Base-by-base conservation (phyloP, 2,329 filamentous ascomycete species). In the Monosporascus sp. region DNA sequence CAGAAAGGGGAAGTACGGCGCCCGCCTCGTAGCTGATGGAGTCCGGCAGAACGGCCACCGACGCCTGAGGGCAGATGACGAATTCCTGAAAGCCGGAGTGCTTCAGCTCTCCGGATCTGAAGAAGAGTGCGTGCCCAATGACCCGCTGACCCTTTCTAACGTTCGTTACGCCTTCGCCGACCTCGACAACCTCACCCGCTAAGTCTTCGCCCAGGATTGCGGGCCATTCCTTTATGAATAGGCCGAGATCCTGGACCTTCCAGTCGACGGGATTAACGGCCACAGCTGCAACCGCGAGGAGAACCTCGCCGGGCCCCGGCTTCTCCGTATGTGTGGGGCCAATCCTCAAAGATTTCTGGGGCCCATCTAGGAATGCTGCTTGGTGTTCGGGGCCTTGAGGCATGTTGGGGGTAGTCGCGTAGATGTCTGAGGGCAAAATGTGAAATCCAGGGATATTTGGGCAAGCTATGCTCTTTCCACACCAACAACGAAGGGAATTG, bases 101-200 rank as follows among this genome's bases (percentile, higher is more conserved):
- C 17, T n/a, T 63, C 47, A 11, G 36, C 19, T 50, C 45, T 46
- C 20, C 52, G 58, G 46, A 48, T 34, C 8, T 50, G 26, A 43
- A 31, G 24, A 49, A 46, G n/a, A 51, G 50, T 24, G 48, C 36
- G 19, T 56, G 52, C 4, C 16, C 34, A 7, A 61, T 22, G 14
- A 69, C 61, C 3, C 64, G 59, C 44, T 68, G 62, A 6, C 67
- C 67, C 19, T 54, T 38, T 22, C 60, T 59, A 43, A 68, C 64
- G 11, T 52, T 37, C 46, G 46, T 22, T 5, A 52, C 38, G 44
- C 51, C 57, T 1, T 51, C 24, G 9, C 64, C 64, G 37, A 67
- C 48, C 31, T 60, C 56, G 8, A 61, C 47, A 6, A 68, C 58
- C 9, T 59, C 58, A 19, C 67, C 65, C n/a, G 67, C 56, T 47